Conservation (phyloP, 1,139 yeast species). For the Kluyveromyces sp. region DNA sequence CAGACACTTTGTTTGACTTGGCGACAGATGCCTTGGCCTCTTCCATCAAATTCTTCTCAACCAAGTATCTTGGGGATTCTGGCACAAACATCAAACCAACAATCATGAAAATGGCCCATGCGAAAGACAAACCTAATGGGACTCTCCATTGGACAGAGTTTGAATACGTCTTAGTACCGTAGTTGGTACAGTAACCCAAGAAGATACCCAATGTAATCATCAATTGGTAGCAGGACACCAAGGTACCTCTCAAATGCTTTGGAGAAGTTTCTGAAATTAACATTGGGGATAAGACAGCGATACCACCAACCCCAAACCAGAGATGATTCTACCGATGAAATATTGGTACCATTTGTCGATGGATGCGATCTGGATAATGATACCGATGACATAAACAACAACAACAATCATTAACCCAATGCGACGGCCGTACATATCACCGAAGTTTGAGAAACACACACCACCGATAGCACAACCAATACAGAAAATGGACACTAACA, state of each 20-base stretch:
- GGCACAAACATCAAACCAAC: conserved; percentile 62
- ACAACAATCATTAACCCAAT: conserved; percentile 49
- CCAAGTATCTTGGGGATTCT: conserved; percentile 70
- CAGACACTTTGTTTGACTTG: conserved; percentile 46
- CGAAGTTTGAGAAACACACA: conserved; percentile 42
- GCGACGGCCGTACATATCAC: conserved; percentile 58
- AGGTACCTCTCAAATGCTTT: conserved; percentile 59
- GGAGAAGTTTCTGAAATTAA: conserved; percentile 63
- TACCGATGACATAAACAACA: conserved; percentile 54
- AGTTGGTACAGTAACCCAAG: conserved; percentile 55
- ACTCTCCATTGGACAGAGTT: conserved; percentile 57
- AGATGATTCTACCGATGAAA: conserved; percentile 54
- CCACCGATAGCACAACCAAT: conserved; percentile 71
- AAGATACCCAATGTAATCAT: conserved; percentile 59
- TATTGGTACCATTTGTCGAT: conserved; percentile 44
- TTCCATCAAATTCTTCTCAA: conserved; percentile 45
- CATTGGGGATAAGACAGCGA: conserved; percentile 55
- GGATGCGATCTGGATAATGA: conserved; percentile 55
- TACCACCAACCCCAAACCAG: conserved; percentile 63
- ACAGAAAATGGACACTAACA: conserved; percentile 58
- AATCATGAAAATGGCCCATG: conserved; percentile 37
- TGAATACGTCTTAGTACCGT: conserved; percentile 43
- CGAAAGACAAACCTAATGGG: conserved; percentile 46
- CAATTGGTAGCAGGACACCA: conserved; percentile 57
- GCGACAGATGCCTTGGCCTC: conserved; percentile 55